Evolutionary conservation across 352 stramenopile genomes (phyloP), one percentile per base, ranked within the genome.

Genomic region (Globisporangium abappressorium): DNA sequence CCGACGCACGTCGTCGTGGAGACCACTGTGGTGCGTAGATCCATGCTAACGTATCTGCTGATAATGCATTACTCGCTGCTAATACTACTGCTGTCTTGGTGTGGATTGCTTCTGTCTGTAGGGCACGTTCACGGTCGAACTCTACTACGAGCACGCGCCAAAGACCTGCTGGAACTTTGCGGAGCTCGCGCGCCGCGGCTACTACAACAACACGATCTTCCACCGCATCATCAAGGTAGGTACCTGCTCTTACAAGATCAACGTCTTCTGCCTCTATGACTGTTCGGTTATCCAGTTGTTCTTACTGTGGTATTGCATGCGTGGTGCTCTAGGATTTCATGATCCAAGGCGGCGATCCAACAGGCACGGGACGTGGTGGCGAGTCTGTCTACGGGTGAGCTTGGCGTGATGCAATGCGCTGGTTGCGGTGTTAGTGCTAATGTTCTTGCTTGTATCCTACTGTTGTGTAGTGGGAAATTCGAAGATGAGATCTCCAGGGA

Each of bases 161-260:
- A 84, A 87, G 57, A 96, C 90, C 30, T 98, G 95, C 80, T 91
- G 95, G 78, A 98, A 98, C 80, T 87, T 98, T 47, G 78, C 81
- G 7, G 89, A 97, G 71, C 82, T 99, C 57, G 89, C 93, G 58
- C 81, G 93, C 28, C 86, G 87, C 30, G 96, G 95, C 20, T 98
- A 98, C 79, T 99, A 99, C 79, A 94, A 98, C 81, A 97, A 95
- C 66, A 97, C 91, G 15, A 94, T 98, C 63, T 99, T 99, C 74
- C 96, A 99, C 74, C 85, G 95, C 68, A 90, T 99, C 68, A 98
- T 99, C 74, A 95, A 88, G 73, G 82, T 85, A 60, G 9, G 12
- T 1, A 1, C 20, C 0, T 47, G 41, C 6, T 49, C 15, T 49
- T 47, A 30, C n/a, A 49, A 24, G 18, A 12, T 30, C 47, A 30